Evolutionary conservation across 306 rosid genomes (phyloP).

Genomic region (Sindora glabra): DNA sequence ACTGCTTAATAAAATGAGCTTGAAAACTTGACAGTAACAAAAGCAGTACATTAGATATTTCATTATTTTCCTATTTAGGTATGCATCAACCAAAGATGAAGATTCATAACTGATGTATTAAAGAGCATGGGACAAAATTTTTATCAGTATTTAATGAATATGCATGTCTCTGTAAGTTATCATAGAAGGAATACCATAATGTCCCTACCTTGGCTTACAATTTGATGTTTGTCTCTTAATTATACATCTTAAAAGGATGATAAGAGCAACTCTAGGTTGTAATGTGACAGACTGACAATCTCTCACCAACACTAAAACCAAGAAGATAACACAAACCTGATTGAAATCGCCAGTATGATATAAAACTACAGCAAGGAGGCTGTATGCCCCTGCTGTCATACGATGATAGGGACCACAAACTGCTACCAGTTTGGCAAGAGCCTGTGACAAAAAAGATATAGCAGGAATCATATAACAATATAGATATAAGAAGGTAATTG

Average conservation of each 20-base stretch:
- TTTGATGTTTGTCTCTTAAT: not conserved
- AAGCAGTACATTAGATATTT: not conserved
- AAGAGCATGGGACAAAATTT: not conserved
- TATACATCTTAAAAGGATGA: not conserved
- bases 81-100: not conserved
- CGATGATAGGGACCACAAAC: conserved; percentile 99
- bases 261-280: not conserved
- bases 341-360: conserved; percentile 99
- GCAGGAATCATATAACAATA: conserved; percentile 6
- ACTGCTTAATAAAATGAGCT: conserved; percentile 8
- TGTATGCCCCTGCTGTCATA: conserved; percentile 98
- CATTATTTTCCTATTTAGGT: not conserved
- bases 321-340: conserved; percentile 53
- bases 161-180: not conserved
- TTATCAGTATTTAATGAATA: not conserved
- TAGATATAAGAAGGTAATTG: conserved; percentile 11
- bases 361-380: conserved; percentile 96
- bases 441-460: conserved; percentile 45
- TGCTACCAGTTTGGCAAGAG: conserved; percentile 90
- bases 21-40: conserved; percentile 8
- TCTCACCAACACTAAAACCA: conserved; percentile 25
- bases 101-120: not conserved
- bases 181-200: not conserved
- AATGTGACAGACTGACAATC: conserved; percentile 12
- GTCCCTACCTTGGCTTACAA: not conserved